These are phyloP conservation scores for Penicillium samsonianum DNA, from an alignment of 495 filamentous ascomycete genomes.

Conservation along the genomic window DNA sequence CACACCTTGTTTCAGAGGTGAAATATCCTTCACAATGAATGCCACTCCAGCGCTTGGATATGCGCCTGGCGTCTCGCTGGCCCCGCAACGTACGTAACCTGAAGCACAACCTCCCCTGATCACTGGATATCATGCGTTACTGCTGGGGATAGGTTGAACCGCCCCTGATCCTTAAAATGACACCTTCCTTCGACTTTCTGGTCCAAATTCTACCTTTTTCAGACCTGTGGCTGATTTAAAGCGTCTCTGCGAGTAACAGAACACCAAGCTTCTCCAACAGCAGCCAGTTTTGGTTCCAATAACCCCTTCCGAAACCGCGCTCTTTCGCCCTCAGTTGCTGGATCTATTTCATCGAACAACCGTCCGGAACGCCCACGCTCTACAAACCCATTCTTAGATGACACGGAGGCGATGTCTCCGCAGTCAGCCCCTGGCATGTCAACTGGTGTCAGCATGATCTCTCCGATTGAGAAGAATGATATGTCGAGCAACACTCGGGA, in stretches of 20 bases:
- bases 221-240: conserved; percentile 17
- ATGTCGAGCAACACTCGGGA: conserved; percentile 71
- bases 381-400: conserved; percentile 90
- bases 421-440: conserved; percentile 44
- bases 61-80: conserved; percentile 43
- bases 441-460: conserved; percentile 57
- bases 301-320: conserved; percentile 97
- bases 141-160: not conserved
- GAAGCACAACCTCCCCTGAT: not conserved
- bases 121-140: not conserved
- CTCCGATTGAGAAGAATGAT: conserved; percentile 51
- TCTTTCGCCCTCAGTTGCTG: conserved; percentile 63
- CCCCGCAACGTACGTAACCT: conserved; percentile 43
- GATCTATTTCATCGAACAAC: conserved; percentile 36
- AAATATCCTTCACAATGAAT: conserved; percentile 34
- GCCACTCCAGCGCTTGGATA: conserved; percentile 42
- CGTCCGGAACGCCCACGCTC: conserved; percentile 71
- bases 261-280: conserved; percentile 45
- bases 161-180: conserved; percentile 11
- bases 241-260: conserved; percentile 17
- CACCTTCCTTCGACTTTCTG: conserved; percentile 11
- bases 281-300: conserved; percentile 79
- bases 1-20: conserved; percentile 24
- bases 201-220: not conserved
- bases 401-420: conserved; percentile 55